These are phyloP conservation scores for Diaporthe vexans DNA, from an alignment of 2,329 filamentous ascomycete genomes.

Conservation along the genomic window DNA sequence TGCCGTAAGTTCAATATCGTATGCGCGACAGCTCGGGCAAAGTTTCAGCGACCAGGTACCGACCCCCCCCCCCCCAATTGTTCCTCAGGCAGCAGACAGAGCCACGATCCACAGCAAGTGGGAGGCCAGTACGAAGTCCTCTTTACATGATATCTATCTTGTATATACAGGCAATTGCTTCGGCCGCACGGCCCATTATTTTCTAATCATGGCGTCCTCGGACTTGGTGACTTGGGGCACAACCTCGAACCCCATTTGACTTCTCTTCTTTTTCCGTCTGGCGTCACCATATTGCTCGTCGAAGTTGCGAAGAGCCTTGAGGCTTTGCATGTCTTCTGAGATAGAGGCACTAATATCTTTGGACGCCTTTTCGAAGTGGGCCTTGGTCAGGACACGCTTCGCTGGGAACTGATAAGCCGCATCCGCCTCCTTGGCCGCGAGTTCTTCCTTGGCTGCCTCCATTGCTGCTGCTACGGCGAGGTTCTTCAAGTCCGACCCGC, in stretches of 20 bases:
- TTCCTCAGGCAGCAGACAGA: neutral
- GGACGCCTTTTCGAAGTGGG: slow-evolving; percentile 89
- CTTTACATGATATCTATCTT: neutral
- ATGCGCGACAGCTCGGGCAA: neutral
- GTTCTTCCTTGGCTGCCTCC: slow-evolving; percentile 83
- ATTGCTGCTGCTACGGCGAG: slow-evolving; percentile 84
- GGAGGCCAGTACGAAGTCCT: neutral
- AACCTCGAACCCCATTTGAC: slow-evolving; percentile 72
- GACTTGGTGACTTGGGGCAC: slow-evolving; percentile 55
- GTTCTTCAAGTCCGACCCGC: slow-evolving; percentile 87
- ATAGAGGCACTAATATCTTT: slow-evolving; percentile 93
- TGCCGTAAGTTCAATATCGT: neutral
- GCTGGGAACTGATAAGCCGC: slow-evolving; percentile 74
- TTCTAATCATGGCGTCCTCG: slow-evolving; percentile 60
- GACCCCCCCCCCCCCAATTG: no score
- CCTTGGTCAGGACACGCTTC: slow-evolving; percentile 72
- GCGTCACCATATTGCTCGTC: slow-evolving; percentile 95
- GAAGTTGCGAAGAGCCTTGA: slow-evolving; percentile 92
- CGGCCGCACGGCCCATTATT: neutral
- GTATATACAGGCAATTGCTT: neutral
- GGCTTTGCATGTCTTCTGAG: slow-evolving; percentile 90
- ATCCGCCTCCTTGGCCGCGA: slow-evolving; percentile 51
- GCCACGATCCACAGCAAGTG: neutral
- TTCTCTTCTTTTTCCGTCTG: slow-evolving; percentile 74
- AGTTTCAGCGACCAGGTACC: neutral